Base-by-base conservation (phyloP, 768 basidiomycete species). In the Tulasnella sp. region DNA sequence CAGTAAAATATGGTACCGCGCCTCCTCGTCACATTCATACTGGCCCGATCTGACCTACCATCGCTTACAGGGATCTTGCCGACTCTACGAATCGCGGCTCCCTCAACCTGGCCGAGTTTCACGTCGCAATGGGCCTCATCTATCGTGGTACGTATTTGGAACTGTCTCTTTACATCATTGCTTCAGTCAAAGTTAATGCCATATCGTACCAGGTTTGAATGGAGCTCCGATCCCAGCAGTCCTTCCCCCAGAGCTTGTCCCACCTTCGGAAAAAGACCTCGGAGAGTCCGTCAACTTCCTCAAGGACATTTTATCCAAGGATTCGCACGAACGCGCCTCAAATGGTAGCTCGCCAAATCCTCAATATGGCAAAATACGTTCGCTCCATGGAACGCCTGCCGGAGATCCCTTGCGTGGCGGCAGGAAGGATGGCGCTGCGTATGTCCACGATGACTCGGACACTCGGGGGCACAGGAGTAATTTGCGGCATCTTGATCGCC, bases 121-220 rank as follows among this genome's bases (percentile, higher is more conserved):
- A 99, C 82, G 93, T 98, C 77, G 97, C 97, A 0, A 99, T 99
- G 97, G 95, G 93, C 72, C 85, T 99, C 74, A 99, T 99, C 81
- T 98, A 96, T 84, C 91, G 97, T 81, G 88, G 97, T 98, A 84
- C 80, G 93, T 88, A 36, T 78, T 71, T 67, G 36, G 29, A 39
- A 19, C 11, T 36, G 40, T 37, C 37, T 76, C 40, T 7, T 31
- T 71, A 37, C 2, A 72, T 29, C 36, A 75, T 34, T 7, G n/a
- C 38, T 37, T 36, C 31, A 15, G 29, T 29, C 15, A 72, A 12
- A 22, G 69, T 12, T 71, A n/a, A n/a, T 76, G 37, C 39, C 71
- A n/a, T 58, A 25, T 74, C 58, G 25, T 4, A 15, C 0, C 79
- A 99, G 96, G 89, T 64, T 86, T 99, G 31, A 97, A 96, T 82